These are phyloP conservation scores for Mycosarcoma mackinlayi DNA, from an alignment of 1,284 basidiomycete species.

Conservation along the genomic window DNA sequence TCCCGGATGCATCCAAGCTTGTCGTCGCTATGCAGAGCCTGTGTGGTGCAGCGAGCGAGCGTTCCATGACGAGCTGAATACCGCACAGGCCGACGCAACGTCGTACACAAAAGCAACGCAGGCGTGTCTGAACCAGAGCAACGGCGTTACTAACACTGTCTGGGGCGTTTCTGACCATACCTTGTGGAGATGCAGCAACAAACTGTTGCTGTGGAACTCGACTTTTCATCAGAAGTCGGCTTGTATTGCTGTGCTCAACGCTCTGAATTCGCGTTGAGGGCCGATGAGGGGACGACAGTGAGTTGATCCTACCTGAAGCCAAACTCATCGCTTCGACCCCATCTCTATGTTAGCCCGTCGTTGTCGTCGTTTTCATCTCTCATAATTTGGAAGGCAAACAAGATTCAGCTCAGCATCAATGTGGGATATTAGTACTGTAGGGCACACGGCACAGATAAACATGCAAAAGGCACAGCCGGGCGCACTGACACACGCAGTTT, in stretches of 20 bases:
- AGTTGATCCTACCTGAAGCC: no score
- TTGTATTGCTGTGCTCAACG: slow-evolving; percentile 23
- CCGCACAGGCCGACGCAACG: slow-evolving; percentile 1
- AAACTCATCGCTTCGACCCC: no score
- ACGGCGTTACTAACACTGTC: slow-evolving; percentile 26
- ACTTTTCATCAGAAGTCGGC: slow-evolving; percentile 27
- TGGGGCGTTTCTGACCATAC: slow-evolving; percentile 24
- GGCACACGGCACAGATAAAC: no score
- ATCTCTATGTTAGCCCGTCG: no score
- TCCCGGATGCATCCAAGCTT: slow-evolving; percentile 14
- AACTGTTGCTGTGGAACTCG: slow-evolving; percentile 18
- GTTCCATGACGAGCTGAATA: slow-evolving; percentile 35
- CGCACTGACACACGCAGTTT: no score
- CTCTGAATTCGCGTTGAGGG: slow-evolving; percentile 8
- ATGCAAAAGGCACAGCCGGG: no score
- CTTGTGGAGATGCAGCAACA: slow-evolving; percentile 9
- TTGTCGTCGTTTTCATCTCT: no score
- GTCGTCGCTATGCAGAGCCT: slow-evolving; percentile 13
- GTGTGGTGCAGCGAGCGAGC: slow-evolving; percentile 15
- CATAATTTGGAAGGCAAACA: no score
- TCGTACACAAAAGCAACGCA: slow-evolving; percentile 14
- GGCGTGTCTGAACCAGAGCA: slow-evolving; percentile 16
- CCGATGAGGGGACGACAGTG: no score
- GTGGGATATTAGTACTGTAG: no score
- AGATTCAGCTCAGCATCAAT: no score